Evolutionary conservation across 306 rosid species (phyloP), one percentile per base, ranked within the genome.

Genomic region (Fragaria nilgerrensis): DNA sequence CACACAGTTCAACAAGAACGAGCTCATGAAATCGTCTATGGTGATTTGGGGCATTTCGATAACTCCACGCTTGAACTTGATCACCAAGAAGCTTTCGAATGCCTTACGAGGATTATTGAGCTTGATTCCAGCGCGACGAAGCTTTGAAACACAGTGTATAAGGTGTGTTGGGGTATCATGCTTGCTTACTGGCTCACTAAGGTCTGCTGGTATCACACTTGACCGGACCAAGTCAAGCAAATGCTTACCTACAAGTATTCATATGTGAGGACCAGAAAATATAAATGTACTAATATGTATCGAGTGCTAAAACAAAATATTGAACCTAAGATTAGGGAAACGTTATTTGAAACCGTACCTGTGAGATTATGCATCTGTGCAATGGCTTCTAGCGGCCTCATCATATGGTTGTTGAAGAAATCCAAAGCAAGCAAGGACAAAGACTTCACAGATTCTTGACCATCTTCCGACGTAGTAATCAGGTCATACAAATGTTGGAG

Each of bases 121-220:
- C 75, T 48, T 73, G 16, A 90, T 90, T 37, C 97, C 97, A 0
- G 91, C 82, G 0, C 75, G 80, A 17, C 90, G 87, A 43, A 92
- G 97, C 87, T 92, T 92, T 0, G 92, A 82, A 7, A 92, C 84
- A 69, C 92, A 86, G 27, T 84, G 89, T 56, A 88, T 92, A 29
- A 87, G 68, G 62, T 86, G 92, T 1, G 91, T 85, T 5, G 94
- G 89, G 11, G 85, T 73, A 5, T 1, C 5, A 0, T 61, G 66
- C 16, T 74, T 66, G 10, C 44, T 49, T 0, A 12, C 48, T 17
- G 74, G 84, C 44, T 55, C 80, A 14, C 34, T 50, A 4, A 11
- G 65, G 7, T 39, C 66, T 1, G 36, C 20, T 0, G 84, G 84
- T 32, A 88, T 82, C 37, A 75, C 82, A 61, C 89, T 83, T 5